Base-by-base conservation (phyloP, 2,329 filamentous ascomycete species). In the Diplodia sapinea region DNA sequence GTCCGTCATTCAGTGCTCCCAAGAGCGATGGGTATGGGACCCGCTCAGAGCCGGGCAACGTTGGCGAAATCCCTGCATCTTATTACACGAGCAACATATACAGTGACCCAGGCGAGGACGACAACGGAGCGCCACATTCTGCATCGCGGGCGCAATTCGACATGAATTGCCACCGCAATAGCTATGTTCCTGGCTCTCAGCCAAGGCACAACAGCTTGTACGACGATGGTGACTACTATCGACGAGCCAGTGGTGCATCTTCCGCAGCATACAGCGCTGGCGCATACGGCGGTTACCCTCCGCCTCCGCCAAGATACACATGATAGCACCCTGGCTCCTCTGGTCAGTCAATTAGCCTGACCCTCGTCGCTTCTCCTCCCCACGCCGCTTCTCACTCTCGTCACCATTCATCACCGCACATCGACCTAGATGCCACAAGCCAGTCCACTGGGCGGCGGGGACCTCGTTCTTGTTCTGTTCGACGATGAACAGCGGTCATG, bases 71-170 rank as follows among this genome's bases (percentile, higher is more conserved):
- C 9, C 74, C 77, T 3, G 67, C 66, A 36, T 73, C 67, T 56
- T 77, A 77, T 54, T 78, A 78, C 56, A 64, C 72, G 2, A 75
- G 75, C 6, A 76, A 75, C 54, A 69, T 76, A 11, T 74, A 78
- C 57, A 68, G 59, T 68, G 74, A 73, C n/a, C 59, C 71, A 1
- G 74, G 76, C 9, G 77, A 79, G 20, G 75, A 77, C 4, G 70
- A 71, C 33, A 70, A 49, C n/a, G 33, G 26, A 29, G 64, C 52
- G 23, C 59, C 59, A 6, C 59, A 31, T 11, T 63, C 59, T 15
- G 23, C 59, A 5, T 36, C 43, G 7, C 15, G 64, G 8, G 20
- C 43, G 36, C 51, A 74, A 36, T 75, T 74, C 69, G 70, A 73
- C 7, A 31, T 47, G 29, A 49, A 38, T 15, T 26, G 62, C 20